phyloP scores from a whole-genome alignment of 2,329 filamentous ascomycete genomes.

The Periglandula ipomoeae region DNA sequence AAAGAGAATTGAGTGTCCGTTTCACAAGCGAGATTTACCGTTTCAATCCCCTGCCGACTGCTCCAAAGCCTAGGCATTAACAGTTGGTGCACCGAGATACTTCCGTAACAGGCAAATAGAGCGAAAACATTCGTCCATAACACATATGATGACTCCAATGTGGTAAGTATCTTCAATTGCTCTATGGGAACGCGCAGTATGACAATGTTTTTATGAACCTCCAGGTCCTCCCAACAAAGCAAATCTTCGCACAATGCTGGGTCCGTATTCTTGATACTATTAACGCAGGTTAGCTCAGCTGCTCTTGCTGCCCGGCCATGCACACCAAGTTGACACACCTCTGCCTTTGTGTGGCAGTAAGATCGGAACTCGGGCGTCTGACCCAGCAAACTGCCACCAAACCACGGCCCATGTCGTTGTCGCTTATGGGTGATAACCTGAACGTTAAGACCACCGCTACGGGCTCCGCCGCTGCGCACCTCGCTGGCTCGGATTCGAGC shows the following conservation, averaged over 20 bases:
- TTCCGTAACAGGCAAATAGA: no score
- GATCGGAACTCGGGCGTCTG: constrained; percentile 98
- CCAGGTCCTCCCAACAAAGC: constrained; percentile 88
- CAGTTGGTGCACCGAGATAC: no score
- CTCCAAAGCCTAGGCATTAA: no score
- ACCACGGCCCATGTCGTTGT: constrained; percentile 96
- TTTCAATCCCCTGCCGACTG: no score
- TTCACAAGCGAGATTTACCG: no score
- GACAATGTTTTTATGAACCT: constrained; percentile 46
- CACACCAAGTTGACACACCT: constrained; percentile 35
- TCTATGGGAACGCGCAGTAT: neutral
- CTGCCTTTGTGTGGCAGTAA: constrained; percentile 92
- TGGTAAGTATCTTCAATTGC: constrained; percentile 1
- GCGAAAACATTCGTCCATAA: no score
- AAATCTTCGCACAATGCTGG: constrained; percentile 90
- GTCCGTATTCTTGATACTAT: constrained; percentile 90
- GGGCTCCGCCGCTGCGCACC: constrained; percentile 80
- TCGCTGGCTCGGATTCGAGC: constrained; percentile 88
- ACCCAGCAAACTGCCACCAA: constrained; percentile 89
- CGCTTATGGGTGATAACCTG: constrained; percentile 97
- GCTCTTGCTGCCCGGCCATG: neutral
- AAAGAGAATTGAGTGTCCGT: no score
- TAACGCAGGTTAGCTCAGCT: constrained; percentile 15
- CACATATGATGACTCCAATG: neutral
- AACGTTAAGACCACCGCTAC: constrained; percentile 89